These are phyloP conservation scores for Candida nanaspora DNA, from an alignment of 805 yeast species.

Conservation along the genomic window DNA sequence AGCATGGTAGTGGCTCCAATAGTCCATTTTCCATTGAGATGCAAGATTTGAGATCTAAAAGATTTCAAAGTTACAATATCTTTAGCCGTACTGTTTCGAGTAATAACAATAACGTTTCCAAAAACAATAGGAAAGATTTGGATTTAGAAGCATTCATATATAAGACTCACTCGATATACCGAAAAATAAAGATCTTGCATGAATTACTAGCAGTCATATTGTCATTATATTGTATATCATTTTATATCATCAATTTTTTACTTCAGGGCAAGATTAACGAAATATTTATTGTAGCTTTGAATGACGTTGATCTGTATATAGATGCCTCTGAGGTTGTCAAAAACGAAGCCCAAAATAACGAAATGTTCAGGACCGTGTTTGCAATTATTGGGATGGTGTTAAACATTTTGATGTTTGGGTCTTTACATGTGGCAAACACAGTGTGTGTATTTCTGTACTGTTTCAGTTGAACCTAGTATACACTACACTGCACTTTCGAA, in stretches of 20 bases:
- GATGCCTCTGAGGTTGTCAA: no score
- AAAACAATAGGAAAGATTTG: no score
- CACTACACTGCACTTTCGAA: no score
- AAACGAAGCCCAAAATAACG: no score
- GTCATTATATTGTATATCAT: not conserved
- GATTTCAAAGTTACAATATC: no score
- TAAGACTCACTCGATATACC: not conserved
- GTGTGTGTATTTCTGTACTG: constrained; percentile 8
- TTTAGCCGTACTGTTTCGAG: no score
- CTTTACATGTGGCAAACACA: constrained; percentile 14
- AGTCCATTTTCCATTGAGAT: no score
- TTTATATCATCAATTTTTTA: constrained; percentile 4
- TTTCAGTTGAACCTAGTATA: no score
- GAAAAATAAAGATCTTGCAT: not conserved
- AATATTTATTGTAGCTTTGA: constrained; percentile 1
- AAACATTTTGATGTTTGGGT: constrained; percentile 14
- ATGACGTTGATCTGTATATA: not conserved
- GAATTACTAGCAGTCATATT: not conserved
- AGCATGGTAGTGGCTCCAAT: no score
- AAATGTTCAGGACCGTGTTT: constrained; percentile 11
- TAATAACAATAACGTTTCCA: no score
- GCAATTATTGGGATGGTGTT: constrained; percentile 11
- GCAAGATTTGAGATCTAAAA: no score
- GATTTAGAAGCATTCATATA: no score
- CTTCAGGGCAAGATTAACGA: constrained; percentile 4